Evolutionary conservation across 371 early-diverging fungal species (phyloP).

Genomic region (Circinella umbellata): DNA sequence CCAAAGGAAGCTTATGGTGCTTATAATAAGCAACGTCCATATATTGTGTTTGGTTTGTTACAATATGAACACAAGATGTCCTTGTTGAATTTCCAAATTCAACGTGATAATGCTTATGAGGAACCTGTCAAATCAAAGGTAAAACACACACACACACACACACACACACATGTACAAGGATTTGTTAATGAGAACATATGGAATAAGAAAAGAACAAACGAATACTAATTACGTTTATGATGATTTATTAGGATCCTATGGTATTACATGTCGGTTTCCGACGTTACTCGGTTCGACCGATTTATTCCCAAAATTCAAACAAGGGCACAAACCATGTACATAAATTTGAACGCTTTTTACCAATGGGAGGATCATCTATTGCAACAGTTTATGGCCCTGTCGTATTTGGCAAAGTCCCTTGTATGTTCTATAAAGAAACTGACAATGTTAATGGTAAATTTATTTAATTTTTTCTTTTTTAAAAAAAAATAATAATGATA

Average conservation of each 20-base stretch:
- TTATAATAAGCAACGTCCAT: constrained; percentile 55
- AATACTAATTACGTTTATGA: too few relatives aligned
- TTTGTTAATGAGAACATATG: too few relatives aligned
- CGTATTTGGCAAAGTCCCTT: constrained; percentile 82
- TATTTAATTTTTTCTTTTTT: not conserved
- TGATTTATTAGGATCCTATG: constrained; percentile 70
- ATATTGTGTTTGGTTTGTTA: constrained; percentile 82
- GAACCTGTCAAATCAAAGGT: constrained; percentile 77
- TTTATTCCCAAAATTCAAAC: constrained; percentile 89
- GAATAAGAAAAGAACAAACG: not conserved
- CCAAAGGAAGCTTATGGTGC: constrained; percentile 57
- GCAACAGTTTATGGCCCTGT: constrained; percentile 92
- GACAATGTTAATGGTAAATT: constrained; percentile 59
- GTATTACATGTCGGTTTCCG: constrained; percentile 90
- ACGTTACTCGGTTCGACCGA: constrained; percentile 78
- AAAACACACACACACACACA: constrained; percentile 1
- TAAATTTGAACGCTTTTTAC: constrained; percentile 92
- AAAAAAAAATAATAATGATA: not conserved
- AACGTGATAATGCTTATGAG: constrained; percentile 72
- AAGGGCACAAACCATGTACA: constrained; percentile 90
- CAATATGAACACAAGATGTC: constrained; percentile 96
- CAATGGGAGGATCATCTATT: constrained; percentile 69
- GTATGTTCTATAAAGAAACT: constrained; percentile 73
- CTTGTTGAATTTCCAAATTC: constrained; percentile 79
- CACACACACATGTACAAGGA: too few relatives aligned